Evolutionary conservation across 78 protist species (phyloP).

Genomic region (Polysphondylium violaceum): DNA sequence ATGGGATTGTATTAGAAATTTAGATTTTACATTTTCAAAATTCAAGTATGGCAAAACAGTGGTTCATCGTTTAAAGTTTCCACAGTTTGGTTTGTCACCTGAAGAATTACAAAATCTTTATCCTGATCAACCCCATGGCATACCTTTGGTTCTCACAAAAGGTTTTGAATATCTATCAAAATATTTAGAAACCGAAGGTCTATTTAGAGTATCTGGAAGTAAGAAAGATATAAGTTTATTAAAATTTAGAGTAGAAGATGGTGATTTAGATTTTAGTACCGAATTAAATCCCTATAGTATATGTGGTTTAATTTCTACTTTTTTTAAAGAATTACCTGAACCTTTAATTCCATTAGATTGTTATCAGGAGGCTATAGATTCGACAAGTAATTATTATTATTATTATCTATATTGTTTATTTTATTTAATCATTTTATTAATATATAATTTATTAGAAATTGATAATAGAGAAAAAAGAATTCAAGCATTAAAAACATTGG

Average conservation of each 20-base stretch:
- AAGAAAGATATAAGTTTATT: constrained; percentile 59
- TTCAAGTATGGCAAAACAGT: constrained; percentile 58
- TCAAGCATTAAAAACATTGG: constrained; percentile 22
- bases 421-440: background rate
- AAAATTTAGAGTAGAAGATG: constrained; percentile 73
- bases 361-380: constrained; percentile 29
- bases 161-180: constrained; percentile 41
- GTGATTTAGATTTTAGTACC: constrained; percentile 37
- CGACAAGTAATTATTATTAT: constrained; percentile 10
- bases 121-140: constrained; percentile 70
- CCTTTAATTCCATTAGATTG: constrained; percentile 62
- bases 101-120: constrained; percentile 57
- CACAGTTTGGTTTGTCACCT: constrained; percentile 66
- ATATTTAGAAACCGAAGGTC: constrained; percentile 64
- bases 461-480: constrained; percentile 16
- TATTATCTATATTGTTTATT: background rate
- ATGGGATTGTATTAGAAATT: constrained; percentile 58
- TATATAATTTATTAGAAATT: background rate
- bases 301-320: constrained; percentile 75
- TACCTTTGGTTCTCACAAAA: constrained; percentile 61
- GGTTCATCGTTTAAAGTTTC: constrained; percentile 66
- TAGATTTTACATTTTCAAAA: constrained; percentile 74
- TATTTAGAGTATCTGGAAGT: constrained; percentile 73
- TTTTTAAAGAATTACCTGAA: constrained; percentile 66
- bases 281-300: constrained; percentile 61